Evolutionary conservation across 495 filamentous ascomycete species (phyloP).

Genomic region (Aspergillus funiculosus): DNA sequence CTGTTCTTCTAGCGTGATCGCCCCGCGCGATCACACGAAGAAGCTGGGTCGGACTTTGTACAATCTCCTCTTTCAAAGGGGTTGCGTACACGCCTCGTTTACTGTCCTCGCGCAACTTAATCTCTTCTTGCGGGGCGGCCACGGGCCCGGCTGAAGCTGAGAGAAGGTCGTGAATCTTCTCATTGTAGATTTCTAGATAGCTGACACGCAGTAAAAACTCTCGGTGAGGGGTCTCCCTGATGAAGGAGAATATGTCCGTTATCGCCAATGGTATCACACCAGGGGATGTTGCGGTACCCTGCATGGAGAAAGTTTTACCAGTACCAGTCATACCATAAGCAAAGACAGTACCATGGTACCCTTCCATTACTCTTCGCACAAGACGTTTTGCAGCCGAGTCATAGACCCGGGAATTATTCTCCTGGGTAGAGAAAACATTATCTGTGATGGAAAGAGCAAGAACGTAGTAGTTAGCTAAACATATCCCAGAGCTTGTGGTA

Average conservation of each 20-base stretch:
- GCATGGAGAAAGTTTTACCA: conserved; percentile 98
- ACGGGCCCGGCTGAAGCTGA: conserved; percentile 57
- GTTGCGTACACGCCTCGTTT: conserved; percentile 96
- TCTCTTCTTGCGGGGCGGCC: conserved; percentile 67
- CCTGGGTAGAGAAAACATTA: conserved; percentile 89
- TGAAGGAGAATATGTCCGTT: conserved; percentile 98
- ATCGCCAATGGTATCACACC: conserved; percentile 97
- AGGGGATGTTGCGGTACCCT: conserved; percentile 92
- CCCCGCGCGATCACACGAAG: conserved; percentile 92
- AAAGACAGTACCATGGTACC: conserved; percentile 97
- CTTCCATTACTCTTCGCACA: conserved; percentile 96
- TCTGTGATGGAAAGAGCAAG: conserved; percentile 48
- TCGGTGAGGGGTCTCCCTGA: conserved; percentile 88
- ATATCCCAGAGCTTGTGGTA: not conserved
- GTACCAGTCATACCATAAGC: conserved; percentile 99
- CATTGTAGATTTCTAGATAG: conserved; percentile 98
- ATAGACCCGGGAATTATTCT: conserved; percentile 91
- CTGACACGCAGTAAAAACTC: conserved; percentile 96
- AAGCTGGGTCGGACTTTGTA: conserved; percentile 93
- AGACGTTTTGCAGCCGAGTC: conserved; percentile 89
- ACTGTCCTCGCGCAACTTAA: conserved; percentile 91
- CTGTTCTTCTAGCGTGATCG: conserved; percentile 80
- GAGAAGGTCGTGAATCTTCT: conserved; percentile 91
- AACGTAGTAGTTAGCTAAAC: conserved; percentile 3
- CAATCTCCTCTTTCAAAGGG: conserved; percentile 95